A percentile compares a stretch with the other conserved stretches of the same genome.
Evolutionary conservation across 169 alveolate genomes (phyloP).

Genomic region (Eimeria necatrix): DNA sequence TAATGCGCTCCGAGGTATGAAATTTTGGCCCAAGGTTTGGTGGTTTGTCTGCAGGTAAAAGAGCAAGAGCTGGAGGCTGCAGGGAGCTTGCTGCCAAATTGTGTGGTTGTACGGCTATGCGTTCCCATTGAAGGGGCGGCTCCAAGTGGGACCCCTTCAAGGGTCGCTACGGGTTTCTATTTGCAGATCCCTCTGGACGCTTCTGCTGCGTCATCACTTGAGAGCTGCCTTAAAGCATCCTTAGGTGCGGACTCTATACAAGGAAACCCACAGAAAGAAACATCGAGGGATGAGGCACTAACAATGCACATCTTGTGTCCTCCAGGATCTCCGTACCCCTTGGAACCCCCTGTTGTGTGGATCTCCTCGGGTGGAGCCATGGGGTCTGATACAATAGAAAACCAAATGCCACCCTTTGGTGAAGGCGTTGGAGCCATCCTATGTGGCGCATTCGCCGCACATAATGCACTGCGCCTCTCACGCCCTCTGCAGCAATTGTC

Average conservation of each 20-base stretch:
- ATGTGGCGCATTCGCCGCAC: conserved; percentile 64
- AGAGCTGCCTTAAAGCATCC: conserved; percentile 25
- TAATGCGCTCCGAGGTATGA: not conserved
- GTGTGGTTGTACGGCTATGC: not conserved
- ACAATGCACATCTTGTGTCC: conserved; percentile 38
- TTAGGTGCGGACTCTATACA: conserved; percentile 27
- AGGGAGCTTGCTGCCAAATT: conserved; percentile 12
- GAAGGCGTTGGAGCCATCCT: conserved; percentile 27
- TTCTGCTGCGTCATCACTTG: not conserved
- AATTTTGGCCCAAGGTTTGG: not conserved
- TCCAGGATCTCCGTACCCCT: conserved; percentile 58
- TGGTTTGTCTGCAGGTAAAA: not conserved
- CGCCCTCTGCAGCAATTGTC: conserved; percentile 46
- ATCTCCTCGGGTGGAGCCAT: not conserved
- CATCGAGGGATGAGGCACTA: not conserved
- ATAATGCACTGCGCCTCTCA: conserved; percentile 1
- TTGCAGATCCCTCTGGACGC: conserved; percentile 30
- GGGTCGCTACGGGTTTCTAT: not conserved
- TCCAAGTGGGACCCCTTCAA: not conserved
- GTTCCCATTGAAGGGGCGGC: not conserved
- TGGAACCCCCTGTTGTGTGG: conserved; percentile 69
- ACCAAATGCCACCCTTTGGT: not conserved
- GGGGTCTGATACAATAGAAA: not conserved
- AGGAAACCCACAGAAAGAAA: not conserved
- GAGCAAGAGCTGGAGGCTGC: conserved; percentile 58